Percentiles rank a stretch among this genome's conserved stretches.
These are phyloP conservation scores for Fonsecaea erecta DNA, from an alignment of 2,329 filamentous ascomycete species.

Conservation along the genomic window DNA sequence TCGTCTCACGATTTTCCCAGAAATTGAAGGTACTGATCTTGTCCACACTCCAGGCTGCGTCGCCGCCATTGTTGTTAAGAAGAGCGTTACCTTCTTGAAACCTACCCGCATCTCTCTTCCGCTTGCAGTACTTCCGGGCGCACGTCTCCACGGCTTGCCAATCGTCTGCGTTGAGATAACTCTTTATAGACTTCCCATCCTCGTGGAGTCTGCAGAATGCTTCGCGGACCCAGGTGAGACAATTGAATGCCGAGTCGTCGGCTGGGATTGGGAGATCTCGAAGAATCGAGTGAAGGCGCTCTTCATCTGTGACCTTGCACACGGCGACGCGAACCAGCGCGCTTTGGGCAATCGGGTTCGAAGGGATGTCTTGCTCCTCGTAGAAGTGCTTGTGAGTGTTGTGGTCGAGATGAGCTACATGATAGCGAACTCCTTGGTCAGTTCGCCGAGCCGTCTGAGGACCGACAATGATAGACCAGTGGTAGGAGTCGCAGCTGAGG, in stretches of 20 bases:
- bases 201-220: constrained; percentile 30
- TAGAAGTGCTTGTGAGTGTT: constrained; percentile 27
- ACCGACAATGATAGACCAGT: constrained; percentile 35
- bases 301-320: constrained; percentile 35
- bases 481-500: constrained; percentile 36
- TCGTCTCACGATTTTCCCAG: constrained; percentile 38
- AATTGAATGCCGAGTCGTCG: constrained; percentile 33
- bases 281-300: constrained; percentile 30
- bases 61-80: constrained; percentile 5
- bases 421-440: constrained; percentile 33
- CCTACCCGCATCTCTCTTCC: constrained; percentile 33
- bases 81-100: constrained; percentile 19
- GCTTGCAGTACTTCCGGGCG: constrained; percentile 36
- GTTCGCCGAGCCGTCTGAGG: constrained; percentile 28
- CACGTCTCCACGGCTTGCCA: constrained; percentile 35
- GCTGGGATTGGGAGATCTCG: constrained; percentile 22
- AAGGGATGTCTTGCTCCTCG: constrained; percentile 36
- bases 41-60: constrained; percentile 25
- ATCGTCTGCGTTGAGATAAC: constrained; percentile 33
- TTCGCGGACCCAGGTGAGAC: constrained; percentile 36
- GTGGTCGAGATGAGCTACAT: constrained; percentile 32
- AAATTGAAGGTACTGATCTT: constrained; percentile 37
- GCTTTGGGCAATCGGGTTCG: constrained; percentile 24
- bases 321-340: constrained; percentile 32
- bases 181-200: constrained; percentile 30